These are phyloP conservation scores for Corymbia calophylla DNA, from an alignment of 441 rosid species.

Conservation along the genomic window DNA sequence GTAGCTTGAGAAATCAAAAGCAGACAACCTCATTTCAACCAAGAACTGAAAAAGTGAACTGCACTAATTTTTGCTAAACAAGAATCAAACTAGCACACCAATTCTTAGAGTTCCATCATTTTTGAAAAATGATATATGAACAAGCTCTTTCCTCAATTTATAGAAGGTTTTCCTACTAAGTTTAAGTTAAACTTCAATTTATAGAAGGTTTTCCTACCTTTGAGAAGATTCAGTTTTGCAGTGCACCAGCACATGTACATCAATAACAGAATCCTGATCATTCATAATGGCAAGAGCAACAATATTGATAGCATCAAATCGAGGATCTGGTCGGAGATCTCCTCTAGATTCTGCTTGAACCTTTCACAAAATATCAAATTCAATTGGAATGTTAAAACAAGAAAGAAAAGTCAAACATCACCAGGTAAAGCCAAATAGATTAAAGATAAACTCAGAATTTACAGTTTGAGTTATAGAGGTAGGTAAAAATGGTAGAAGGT, in stretches of 20 bases:
- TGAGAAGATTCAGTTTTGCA: slow-evolving; percentile 30
- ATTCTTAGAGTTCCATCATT: too few species aligned
- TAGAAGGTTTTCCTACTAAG: neutral
- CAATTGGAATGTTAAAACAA: neutral
- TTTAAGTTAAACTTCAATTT: neutral
- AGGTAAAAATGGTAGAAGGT: neutral
- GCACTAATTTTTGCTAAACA: neutral
- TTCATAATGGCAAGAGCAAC: slow-evolving; percentile 65
- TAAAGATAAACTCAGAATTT: neutral
- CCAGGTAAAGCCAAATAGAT: neutral
- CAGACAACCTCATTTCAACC: neutral
- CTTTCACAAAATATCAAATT: slow-evolving; percentile 26
- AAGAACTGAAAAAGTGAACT: neutral
- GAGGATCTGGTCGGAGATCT: slow-evolving; percentile 85
- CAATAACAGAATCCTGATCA: slow-evolving; percentile 45
- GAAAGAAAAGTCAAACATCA: neutral
- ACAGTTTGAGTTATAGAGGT: neutral
- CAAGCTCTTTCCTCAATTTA: neutral
- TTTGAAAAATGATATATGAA: neutral
- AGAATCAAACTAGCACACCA: neutral
- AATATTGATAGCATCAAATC: slow-evolving; percentile 69
- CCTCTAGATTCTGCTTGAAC: slow-evolving; percentile 90
- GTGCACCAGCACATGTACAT: slow-evolving; percentile 46
- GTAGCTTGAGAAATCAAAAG: neutral
- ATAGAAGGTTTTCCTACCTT: slow-evolving; percentile 33